Base-by-base conservation (phyloP, 108 stramenopile species). In the Skeletonema menzelii region DNA sequence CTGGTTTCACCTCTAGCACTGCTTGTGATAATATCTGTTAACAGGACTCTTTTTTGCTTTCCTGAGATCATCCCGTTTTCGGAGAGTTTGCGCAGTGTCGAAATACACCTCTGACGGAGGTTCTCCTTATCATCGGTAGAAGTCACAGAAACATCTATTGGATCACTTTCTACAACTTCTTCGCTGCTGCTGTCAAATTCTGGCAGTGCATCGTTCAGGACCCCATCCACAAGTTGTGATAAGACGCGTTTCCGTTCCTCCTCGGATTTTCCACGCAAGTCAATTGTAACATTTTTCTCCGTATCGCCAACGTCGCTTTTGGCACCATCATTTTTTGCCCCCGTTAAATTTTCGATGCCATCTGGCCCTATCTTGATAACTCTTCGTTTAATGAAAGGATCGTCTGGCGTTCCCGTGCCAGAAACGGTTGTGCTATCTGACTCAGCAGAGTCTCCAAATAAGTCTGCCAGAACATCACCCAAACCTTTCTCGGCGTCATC, bases 1-100 rank as follows among this genome's bases (percentile, higher is more conserved):
- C 88, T 90, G 0, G 72, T 72, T 27, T 91, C 87, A 4, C 90
- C 88, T 61, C 79, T 82, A 11, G 88, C 84, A 2, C 87, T 86
- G 28, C 85, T 88, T 38, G 86, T 84, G 47, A 94, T 94, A 37
- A 94, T 94, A 69, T 94, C 90, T 8, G 93, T 94, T 66, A 94
- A 65, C 65, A 94, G 63, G 15, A 87, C 87, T 34, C 89, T 75
- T 67, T 94, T 94, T 59, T 94, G 93, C 63, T 88, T 88, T 5
- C 79, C 70, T 26, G 93, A 94, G 20, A 94, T 83, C 13, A 76
- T 42, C 6, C 93, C 93, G 24, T 86, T 60, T 26, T 79, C 77
- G 0, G 83, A 67, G 40, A 94, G 80, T 47, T 84, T 81, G 62
- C 90, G 85, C n/a, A 94, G 80, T 7, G 87, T 76, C 31, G 67